Base-by-base conservation (phyloP, 352 stramenopile species). In the Globisporangium abappressorium region DNA sequence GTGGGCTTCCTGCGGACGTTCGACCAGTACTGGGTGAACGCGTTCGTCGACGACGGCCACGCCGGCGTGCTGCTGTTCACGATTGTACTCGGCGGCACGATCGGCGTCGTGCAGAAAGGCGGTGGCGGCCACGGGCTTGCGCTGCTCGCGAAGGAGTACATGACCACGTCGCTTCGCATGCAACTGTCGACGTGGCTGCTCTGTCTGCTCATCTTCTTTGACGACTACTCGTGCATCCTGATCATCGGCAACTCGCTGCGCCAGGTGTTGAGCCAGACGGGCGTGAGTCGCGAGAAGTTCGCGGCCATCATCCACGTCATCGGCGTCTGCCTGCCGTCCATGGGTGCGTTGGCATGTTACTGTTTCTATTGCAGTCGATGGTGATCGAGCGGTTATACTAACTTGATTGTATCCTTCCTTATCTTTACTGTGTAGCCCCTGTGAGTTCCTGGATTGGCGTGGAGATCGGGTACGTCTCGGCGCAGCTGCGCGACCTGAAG, bases 221-320 rank as follows among this genome's bases (percentile, higher is more conserved):
- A 97, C 70, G 91, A 97, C 75, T 97, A 97, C 77, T 95, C 90
- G 68, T 96, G 85, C 69, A 96, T 96, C 55, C 71, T 97, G 20
- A 97, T 97, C 74, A 87, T 97, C 54, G 91, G 91, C 62, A 95
- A 87, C 73, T 94, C 89, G 60, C 75, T 95, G 57, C 86, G 87
- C 33, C 85, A 90, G 66, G 87, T 95, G 43, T 63, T 95, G 46
- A 91, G 82, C 62, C 76, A 94, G 62, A 94, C 85, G 1, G 84
- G 89, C 47, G 89, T 97, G 56, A 94, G 85, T 62, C 81, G 80
- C 20, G 90, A 95, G 59, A 97, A 97, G 63, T 96, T 97, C 63
- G 90, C 91, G 11, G 91, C 81, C 20, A 94, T 97, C 67, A 93
- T 97, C 34, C 90, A 97, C 69, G 91, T 87, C 26, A 81, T 97